Evolutionary conservation across 352 stramenopile genomes (phyloP), one percentile per base, ranked within the genome.

Genomic region (Globisporangium lucens): DNA sequence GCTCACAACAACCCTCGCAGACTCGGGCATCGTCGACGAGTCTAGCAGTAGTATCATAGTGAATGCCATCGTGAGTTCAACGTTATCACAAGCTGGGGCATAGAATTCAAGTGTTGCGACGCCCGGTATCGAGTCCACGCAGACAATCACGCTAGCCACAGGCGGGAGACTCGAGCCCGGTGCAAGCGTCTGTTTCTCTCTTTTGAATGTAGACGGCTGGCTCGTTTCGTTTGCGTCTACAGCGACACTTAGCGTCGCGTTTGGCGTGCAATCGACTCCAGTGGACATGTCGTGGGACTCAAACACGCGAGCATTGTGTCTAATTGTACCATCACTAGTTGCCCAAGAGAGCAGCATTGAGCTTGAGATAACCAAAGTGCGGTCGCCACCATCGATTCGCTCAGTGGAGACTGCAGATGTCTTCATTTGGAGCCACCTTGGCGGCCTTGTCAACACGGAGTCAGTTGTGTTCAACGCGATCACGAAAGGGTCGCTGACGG

Each of bases 11-110:
- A 72, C 61, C 10, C 69, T 91, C 1, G 46, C 77, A 22, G 82
- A 88, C 56, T 61, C 46, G 0, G 79, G 81, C 0, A 36, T 85
- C 15, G 82, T 91, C 17, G 80, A 84, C 15, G 77, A 82, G 38
- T 88, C 81, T 0, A 70, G 57, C 7, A 41, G 75, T 36, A 38
- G 75, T 30, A 74, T 91, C 22, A 20, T 49, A 1, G 64, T 89
- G 3, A 89, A 89, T 52, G 33, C 66, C 3, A 89, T 90, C 56
- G 53, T 64, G 8, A 78, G 70, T 6, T 69, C 74, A 7, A 27
- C 43, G 24, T 56, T 91, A 2, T 35, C 70, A 7, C 46, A 46
- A 1, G 53, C 65, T 27, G 82, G 71, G 3, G 65, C 70, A 0
- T 90, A 76, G 77, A 67, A 36, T 17, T 87, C 83, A 0, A 56